A percentile compares a stretch with the other conserved stretches of the same genome.
Evolutionary conservation across 2,329 filamentous ascomycete species (phyloP).

Genomic region (Ophiostoma himal-ulmi): DNA sequence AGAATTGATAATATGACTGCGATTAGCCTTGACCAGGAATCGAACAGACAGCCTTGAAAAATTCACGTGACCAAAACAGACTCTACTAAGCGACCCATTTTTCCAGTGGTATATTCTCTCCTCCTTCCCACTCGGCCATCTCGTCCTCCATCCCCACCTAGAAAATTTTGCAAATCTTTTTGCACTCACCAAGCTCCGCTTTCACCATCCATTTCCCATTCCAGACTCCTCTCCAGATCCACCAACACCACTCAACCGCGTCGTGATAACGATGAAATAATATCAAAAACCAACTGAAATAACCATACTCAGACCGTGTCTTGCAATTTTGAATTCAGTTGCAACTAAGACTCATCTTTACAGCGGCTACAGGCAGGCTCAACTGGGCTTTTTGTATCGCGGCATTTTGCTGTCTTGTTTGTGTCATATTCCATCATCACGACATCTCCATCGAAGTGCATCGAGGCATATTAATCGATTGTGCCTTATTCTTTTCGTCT

Average conservation of each 20-base stretch:
- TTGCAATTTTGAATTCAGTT: not conserved
- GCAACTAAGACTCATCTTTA: not conserved
- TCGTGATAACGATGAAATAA: not conserved
- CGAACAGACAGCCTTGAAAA: not conserved
- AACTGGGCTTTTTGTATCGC: not conserved
- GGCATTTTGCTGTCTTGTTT: not conserved
- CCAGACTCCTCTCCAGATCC: not conserved
- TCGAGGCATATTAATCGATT: not conserved
- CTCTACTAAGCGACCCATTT: too few relatives aligned
- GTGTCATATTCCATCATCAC: not conserved
- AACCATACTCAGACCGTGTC: not conserved
- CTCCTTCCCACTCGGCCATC: slow-evolving; percentile 14
- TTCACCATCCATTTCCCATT: not conserved
- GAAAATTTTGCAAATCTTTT: slow-evolving; percentile 6
- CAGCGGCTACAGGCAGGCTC: not conserved
- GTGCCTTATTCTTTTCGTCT: not conserved
- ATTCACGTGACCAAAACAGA: not conserved
- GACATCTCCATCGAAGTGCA: not conserved
- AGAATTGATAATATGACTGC: not conserved
- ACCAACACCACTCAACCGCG: not conserved
- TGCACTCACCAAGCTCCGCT: slow-evolving; percentile 12
- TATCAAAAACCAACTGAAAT: not conserved
- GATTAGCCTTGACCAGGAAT: not conserved
- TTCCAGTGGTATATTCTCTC: not conserved
- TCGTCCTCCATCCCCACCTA: not conserved